A percentile compares a stretch with the other conserved stretches of the same genome.
Conservation (phyloP, 495 filamentous ascomycete genomes). For the Immersiella caudata region DNA sequence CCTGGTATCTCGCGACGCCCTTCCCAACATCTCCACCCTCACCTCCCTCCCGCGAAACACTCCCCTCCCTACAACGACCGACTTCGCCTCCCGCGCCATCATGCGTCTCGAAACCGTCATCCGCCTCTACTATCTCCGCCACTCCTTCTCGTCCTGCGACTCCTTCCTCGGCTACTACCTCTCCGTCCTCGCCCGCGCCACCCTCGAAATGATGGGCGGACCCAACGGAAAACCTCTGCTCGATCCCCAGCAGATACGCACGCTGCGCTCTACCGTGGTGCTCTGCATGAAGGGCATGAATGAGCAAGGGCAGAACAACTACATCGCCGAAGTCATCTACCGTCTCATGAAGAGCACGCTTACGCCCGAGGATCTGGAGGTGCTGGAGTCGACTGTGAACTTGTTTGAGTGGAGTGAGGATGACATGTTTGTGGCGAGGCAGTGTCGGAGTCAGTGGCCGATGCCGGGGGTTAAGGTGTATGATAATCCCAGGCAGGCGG, state of each 20-base stretch:
- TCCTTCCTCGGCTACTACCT: slow-evolving; percentile 22
- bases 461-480: slow-evolving; percentile 4
- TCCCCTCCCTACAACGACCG: not conserved
- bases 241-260: slow-evolving; percentile 16
- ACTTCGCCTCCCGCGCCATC: slow-evolving; percentile 2
- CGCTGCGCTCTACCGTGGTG: slow-evolving; percentile 35
- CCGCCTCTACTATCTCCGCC: slow-evolving; percentile 41
- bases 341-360: not conserved
- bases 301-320: slow-evolving; percentile 26
- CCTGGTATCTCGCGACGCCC: not conserved
- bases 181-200: slow-evolving; percentile 30
- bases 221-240: not conserved
- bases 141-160: slow-evolving; percentile 36
- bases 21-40: not conserved
- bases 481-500: not conserved
- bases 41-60: not conserved
- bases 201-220: slow-evolving; percentile 16
- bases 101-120: slow-evolving; percentile 36
- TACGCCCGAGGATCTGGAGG: not conserved
- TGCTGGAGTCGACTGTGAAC: not conserved
- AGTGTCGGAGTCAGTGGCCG: slow-evolving; percentile 2
- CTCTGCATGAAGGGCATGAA: slow-evolving; percentile 37
- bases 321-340: slow-evolving; percentile 3
- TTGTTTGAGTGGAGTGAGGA: slow-evolving; percentile 1
- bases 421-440: slow-evolving; percentile 4